phyloP scores from a whole-genome alignment of 2,329 filamentous ascomycete genomes.

The Dactylellina parvicollis region DNA sequence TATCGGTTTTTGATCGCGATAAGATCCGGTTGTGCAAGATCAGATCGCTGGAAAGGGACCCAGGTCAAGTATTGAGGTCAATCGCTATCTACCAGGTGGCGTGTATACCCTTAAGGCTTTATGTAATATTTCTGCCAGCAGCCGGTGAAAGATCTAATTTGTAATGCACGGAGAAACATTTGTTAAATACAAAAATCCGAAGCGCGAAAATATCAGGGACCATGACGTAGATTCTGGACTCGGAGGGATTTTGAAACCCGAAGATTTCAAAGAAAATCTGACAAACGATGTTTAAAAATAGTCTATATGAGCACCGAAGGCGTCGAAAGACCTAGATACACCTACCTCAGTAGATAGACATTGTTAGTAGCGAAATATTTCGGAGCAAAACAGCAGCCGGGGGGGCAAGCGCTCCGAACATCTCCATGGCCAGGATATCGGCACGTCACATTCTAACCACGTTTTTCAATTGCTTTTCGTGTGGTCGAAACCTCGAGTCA shows the following conservation, averaged over 20 bases:
- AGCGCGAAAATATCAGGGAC: not conserved
- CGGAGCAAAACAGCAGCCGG: conserved; percentile 9
- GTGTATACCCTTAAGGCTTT: too few relatives aligned
- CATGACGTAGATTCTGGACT: conserved; percentile 8
- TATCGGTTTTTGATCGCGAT: not conserved
- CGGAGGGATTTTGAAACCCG: not conserved
- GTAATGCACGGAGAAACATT: not conserved
- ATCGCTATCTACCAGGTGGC: too few relatives aligned
- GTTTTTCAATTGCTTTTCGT: not conserved
- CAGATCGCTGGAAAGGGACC: not conserved
- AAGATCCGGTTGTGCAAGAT: not conserved
- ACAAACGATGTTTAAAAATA: conserved; percentile 8
- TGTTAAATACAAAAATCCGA: conserved; percentile 6
- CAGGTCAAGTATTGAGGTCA: too few relatives aligned
- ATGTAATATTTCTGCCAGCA: too few relatives aligned
- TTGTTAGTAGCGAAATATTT: not conserved
- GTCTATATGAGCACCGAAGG: too few relatives aligned
- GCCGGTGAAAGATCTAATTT: not conserved
- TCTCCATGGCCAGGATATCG: conserved; percentile 19
- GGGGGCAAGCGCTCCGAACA: conserved; percentile 14
- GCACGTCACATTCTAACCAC: conserved; percentile 26
- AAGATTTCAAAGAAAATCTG: conserved; percentile 4
- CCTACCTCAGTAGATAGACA: too few relatives aligned
- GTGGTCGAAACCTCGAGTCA: conserved; percentile 26
- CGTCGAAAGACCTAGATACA: too few relatives aligned